phyloP scores from a whole-genome alignment of 2,329 filamentous ascomycete genomes.

The Tolypocladium ophioglossoides region DNA sequence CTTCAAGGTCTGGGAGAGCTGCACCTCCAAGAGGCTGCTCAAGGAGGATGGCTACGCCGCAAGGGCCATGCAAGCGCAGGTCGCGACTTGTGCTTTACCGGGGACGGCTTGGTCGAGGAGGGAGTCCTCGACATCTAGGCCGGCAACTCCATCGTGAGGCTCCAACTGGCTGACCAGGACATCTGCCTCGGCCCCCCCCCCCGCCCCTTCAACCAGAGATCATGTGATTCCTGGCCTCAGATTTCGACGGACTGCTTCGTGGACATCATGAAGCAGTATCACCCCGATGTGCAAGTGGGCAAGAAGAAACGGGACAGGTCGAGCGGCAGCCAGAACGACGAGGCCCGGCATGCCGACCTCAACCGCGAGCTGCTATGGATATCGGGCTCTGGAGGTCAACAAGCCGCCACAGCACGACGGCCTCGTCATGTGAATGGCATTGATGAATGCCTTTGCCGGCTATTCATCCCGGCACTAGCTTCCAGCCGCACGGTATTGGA shows the following conservation, averaged over 20 bases:
- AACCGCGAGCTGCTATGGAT: slow-evolving; percentile 62
- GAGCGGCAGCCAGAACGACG: slow-evolving; percentile 18
- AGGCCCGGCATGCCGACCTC: slow-evolving; percentile 63
- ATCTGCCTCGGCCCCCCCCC: too few species aligned
- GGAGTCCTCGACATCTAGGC: slow-evolving; percentile 63
- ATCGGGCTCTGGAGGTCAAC: slow-evolving; percentile 69
- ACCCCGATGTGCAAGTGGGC: slow-evolving; percentile 70
- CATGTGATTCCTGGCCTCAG: slow-evolving; percentile 62
- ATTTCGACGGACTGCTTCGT: slow-evolving; percentile 71
- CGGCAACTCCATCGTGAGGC: too few species aligned
- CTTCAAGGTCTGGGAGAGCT: slow-evolving; percentile 69
- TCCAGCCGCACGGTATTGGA: not conserved
- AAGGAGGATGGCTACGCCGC: slow-evolving; percentile 69
- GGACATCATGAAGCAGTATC: slow-evolving; percentile 85
- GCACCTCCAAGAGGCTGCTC: slow-evolving; percentile 57
- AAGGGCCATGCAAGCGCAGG: slow-evolving; percentile 68
- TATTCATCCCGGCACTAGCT: not conserved
- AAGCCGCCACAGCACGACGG: slow-evolving; percentile 47
- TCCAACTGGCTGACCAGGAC: too few species aligned
- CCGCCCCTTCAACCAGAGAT: too few species aligned
- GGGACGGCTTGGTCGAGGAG: slow-evolving; percentile 69
- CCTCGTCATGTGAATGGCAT: slow-evolving; percentile 32
- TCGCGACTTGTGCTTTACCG: slow-evolving; percentile 73
- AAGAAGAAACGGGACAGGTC: slow-evolving; percentile 38
- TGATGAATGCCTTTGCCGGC: not conserved